phyloP scores from a whole-genome alignment of 192 early-diverging fungal species.

The Linderina pennispora region DNA sequence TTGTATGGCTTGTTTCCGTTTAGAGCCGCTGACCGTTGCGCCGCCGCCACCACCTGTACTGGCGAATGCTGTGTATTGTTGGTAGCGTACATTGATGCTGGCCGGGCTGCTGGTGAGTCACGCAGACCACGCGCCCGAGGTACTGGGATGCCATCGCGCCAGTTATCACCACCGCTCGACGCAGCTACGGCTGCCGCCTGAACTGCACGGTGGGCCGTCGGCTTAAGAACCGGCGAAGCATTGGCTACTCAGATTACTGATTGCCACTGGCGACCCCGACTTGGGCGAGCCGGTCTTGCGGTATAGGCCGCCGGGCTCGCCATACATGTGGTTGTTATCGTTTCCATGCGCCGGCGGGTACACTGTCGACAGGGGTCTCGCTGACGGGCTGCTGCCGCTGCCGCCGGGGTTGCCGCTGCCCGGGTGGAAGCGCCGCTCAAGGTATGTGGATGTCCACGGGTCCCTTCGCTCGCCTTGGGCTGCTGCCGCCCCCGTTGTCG shows the following conservation, averaged over 20 bases:
- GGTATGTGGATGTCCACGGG: conserved; percentile 40
- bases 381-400: neutral
- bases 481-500: conserved; percentile 20
- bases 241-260: too few species aligned
- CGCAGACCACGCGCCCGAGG: conserved; percentile 22
- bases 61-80: conserved; percentile 21
- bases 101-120: conserved; percentile 22
- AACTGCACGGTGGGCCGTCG: too few species aligned
- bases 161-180: too few species aligned
- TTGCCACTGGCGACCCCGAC: too few species aligned
- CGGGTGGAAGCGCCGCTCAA: conserved; percentile 30
- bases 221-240: too few species aligned
- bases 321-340: too few species aligned
- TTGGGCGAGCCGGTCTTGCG: too few species aligned
- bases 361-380: neutral
- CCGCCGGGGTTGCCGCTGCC: conserved; percentile 4
- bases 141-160: too few species aligned
- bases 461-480: conserved; percentile 19
- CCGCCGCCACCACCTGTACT: conserved; percentile 26
- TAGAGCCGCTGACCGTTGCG: too few species aligned
- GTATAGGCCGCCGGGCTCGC: too few species aligned
- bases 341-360: too few species aligned
- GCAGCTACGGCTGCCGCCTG: too few species aligned
- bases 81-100: conserved; percentile 29
- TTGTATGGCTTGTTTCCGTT: neutral